Evolutionary conservation across 1,284 basidiomycete genomes (phyloP).

Genomic region (Stygiomarasmius scandens): DNA sequence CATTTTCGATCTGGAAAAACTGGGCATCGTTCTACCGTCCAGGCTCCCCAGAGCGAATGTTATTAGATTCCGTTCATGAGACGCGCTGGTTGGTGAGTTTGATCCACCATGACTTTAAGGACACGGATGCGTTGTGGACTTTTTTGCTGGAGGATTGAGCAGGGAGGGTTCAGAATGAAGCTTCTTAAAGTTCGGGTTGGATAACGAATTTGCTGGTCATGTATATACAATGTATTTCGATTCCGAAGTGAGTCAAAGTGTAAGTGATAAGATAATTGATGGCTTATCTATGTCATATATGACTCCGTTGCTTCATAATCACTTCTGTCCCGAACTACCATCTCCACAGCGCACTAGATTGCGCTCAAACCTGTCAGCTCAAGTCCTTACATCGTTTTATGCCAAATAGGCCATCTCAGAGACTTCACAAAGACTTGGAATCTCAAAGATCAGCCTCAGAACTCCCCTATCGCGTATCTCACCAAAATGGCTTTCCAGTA

Average conservation of each 20-base stretch:
- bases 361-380: conserved; percentile 11
- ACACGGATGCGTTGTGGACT: conserved; percentile 80
- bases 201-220: too few species aligned
- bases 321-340: conserved; percentile 5
- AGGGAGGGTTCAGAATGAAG: neutral
- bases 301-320: neutral
- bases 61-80: conserved; percentile 75
- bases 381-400: conserved; percentile 47
- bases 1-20: conserved; percentile 94
- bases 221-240: too few species aligned
- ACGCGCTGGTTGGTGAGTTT: conserved; percentile 91
- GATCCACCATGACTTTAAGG: conserved; percentile 93
- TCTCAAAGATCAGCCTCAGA: conserved; percentile 28
- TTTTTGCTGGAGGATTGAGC: conserved; percentile 62
- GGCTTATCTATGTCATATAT: neutral
- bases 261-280: too few species aligned
- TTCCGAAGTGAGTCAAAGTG: too few species aligned
- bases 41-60: conserved; percentile 67
- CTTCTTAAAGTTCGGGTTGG: neutral
- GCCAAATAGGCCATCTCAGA: conserved; percentile 49
- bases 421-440: conserved; percentile 27
- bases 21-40: conserved; percentile 91
- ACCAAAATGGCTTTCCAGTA: conserved; percentile 65
- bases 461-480: conserved; percentile 19
- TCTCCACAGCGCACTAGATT: conserved; percentile 10